Base-by-base conservation (phyloP, 805 yeast species). In the Sungouiella thailandica region DNA sequence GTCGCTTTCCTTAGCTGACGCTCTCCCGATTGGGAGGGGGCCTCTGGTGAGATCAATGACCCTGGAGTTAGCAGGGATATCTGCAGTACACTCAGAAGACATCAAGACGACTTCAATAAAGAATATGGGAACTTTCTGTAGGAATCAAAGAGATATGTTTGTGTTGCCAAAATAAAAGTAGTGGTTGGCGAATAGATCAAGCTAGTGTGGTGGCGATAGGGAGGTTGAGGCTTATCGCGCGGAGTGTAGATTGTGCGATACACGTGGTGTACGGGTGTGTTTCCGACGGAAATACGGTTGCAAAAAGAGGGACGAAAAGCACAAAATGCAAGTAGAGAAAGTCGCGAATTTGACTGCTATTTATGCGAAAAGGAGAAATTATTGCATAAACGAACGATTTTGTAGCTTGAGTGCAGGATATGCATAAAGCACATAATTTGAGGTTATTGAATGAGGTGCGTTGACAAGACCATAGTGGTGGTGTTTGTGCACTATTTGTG, bases 1-100 rank as follows among this genome's bases (percentile, higher is more conserved):
- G 14, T 39, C 25, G 7, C 38, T 23, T 39, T 60, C 65, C 25
- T 41, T 52, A n/a, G 35, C 17, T 4, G 68, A 62, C 12, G 65
- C 67, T 32, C 70, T 49, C 9, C 50, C 50, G 9, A 46, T 38
- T 1, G 31, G 35, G 9, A 39, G 24, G 10, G 36, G 38, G 10
- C 40, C 36, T 4, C 20, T 25, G 4, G 28, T 16, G 13, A 43
- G 30, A 17, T 34, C 20, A 7, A 43, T 29, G n/a, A 36, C 30
- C 14, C 34, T 27, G 16, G 34, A 17, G 29, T 14, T 13, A 4
- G 29, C 1, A 17, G 28, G 20, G 9, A 14, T 14, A 4, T 19
- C 22, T 19, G 22, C 22, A 19, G 22, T 9, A 19, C 9, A 7
- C 9, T 19, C 8, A 7, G 22, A 19, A 9, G 22, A 19, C 22